These are phyloP conservation scores for Termitomyces sp. DNA, from an alignment of 768 basidiomycete species.

Conservation along the genomic window DNA sequence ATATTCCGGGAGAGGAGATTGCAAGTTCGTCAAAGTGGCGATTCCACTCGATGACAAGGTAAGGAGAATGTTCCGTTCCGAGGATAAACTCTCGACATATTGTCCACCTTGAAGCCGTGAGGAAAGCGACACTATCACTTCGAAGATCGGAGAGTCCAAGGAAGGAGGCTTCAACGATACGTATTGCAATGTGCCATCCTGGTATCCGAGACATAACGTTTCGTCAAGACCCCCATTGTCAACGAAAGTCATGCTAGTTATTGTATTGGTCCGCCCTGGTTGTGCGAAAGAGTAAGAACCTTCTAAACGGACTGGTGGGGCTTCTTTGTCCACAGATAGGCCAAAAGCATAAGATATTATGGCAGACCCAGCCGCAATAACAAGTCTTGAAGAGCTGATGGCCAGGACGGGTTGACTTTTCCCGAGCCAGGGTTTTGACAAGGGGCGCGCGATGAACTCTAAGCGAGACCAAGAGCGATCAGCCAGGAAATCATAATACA, in stretches of 20 bases:
- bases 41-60: constrained; percentile 54
- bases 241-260: constrained; percentile 49
- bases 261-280: constrained; percentile 33
- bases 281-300: constrained; percentile 34
- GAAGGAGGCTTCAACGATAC: constrained; percentile 22
- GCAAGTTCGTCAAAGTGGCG: constrained; percentile 27
- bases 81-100: constrained; percentile 51
- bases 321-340: constrained; percentile 17
- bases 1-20: constrained; percentile 14
- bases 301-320: constrained; percentile 44
- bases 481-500: constrained; percentile 44
- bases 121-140: constrained; percentile 1
- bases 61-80: constrained; percentile 37
- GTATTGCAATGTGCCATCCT: constrained; percentile 51
- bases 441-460: constrained; percentile 57
- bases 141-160: constrained; percentile 12
- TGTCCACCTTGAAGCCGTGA: constrained; percentile 32
- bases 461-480: constrained; percentile 48
- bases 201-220: constrained; percentile 51
- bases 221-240: constrained; percentile 37
- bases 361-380: constrained; percentile 54
- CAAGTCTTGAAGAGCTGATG: constrained; percentile 45
- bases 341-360: constrained; percentile 56
- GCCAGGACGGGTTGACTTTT: constrained; percentile 54
- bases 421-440: constrained; percentile 51